Evolutionary conservation across 2,329 filamentous ascomycete species (phyloP), one percentile per base, ranked within the genome.

Genomic region (Simplicillium sp.): DNA sequence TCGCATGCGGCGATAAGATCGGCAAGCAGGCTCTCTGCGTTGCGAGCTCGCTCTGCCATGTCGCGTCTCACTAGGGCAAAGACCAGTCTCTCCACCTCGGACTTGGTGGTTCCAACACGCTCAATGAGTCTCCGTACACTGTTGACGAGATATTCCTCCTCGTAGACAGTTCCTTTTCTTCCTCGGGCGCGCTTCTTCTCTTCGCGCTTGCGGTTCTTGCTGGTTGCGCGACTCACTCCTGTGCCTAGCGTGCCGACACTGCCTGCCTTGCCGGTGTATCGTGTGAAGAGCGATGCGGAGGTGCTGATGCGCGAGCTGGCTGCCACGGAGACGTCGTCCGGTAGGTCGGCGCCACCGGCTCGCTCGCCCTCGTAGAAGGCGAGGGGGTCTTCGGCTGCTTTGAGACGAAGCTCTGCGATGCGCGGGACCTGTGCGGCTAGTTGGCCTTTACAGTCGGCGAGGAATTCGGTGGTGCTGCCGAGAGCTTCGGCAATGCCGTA

Each of bases 81-180:
- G 0, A 95, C 75, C 7, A 97, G 70, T 13, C 80, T 66, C 54
- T 79, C 74, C 1, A 87, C 77, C 58, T 98, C 92, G 1, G 76
- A 71, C 38, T 80, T 74, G 3, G 82, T 73, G 16, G 70, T 70
- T 58, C 89, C 87, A 16, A 95, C 78, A 29, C 89, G 74, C 58
- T 94, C 87, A 12, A 95, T 77, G 29, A 98, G 71, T 17, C 92
- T 73, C 11, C 82, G 77, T 29, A 97, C 80, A 50, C 83, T 90
- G 59, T 89, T 92, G 44, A 95, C 82, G 5, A 98, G 75, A 60
- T 98, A 98, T 61, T 97, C 92, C 57, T 97, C 90, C 61, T 98
- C 92, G 60, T 98, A 98, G 5, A 98, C 86, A 13, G 87, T 95
- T 11, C 92, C 92, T 68, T 97, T 97, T 60, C 95, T 90, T 17